phyloP scores from a whole-genome alignment of 805 yeast species.

The Lipomyces mesembrius region DNA sequence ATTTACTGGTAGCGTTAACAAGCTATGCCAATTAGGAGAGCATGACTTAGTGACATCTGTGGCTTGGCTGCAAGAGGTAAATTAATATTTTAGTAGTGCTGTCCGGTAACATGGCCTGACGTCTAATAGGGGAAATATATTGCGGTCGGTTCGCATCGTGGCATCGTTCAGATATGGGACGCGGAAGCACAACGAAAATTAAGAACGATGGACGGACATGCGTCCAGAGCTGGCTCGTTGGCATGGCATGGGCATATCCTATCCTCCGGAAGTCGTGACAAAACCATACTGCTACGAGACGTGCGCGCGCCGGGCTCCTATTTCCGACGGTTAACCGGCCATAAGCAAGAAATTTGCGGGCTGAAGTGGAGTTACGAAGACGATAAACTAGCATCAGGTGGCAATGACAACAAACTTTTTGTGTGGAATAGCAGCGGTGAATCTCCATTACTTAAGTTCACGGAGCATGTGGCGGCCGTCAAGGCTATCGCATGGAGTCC shows the following conservation, averaged over 20 bases:
- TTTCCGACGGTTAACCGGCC: slow-evolving; percentile 70
- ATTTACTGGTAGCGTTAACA: slow-evolving; percentile 75
- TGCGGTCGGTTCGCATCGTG: slow-evolving; percentile 87
- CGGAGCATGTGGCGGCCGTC: slow-evolving; percentile 91
- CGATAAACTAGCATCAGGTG: slow-evolving; percentile 92
- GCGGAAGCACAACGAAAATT: slow-evolving; percentile 79
- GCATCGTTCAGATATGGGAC: slow-evolving; percentile 94
- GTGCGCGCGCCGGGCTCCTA: slow-evolving; percentile 85
- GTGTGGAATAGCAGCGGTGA: slow-evolving; percentile 83
- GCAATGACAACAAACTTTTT: slow-evolving; percentile 84
- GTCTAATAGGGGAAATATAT: slow-evolving; percentile 71
- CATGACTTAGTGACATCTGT: slow-evolving; percentile 79
- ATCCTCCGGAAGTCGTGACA: slow-evolving; percentile 85
- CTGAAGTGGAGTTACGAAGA: slow-evolving; percentile 90
- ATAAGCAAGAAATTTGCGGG: slow-evolving; percentile 96
- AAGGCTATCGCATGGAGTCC: slow-evolving; percentile 98
- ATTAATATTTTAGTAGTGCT: not conserved
- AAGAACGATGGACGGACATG: slow-evolving; percentile 91
- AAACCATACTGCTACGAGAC: slow-evolving; percentile 84
- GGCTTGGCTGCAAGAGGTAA: slow-evolving; percentile 80
- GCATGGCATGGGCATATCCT: slow-evolving; percentile 94
- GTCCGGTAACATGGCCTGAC: not conserved
- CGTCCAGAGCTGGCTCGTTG: slow-evolving; percentile 74
- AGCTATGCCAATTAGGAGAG: slow-evolving; percentile 73
- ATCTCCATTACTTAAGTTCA: slow-evolving; percentile 71